Conservation (phyloP, 495 filamentous ascomycete species). For the Neurospora sp. region DNA sequence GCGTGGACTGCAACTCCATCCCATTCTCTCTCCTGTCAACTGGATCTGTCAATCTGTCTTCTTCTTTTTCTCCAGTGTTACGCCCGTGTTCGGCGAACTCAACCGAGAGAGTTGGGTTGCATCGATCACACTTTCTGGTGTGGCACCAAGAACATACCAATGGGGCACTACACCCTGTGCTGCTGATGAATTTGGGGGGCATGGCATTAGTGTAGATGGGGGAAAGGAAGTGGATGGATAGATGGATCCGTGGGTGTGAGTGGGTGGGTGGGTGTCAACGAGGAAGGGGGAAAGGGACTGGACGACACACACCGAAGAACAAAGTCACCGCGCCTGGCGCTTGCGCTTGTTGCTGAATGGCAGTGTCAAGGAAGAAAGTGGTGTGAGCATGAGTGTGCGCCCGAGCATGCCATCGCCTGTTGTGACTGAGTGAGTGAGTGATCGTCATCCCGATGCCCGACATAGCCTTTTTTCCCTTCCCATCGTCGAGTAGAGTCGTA, state of each 20-base stretch:
- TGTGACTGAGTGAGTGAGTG: not conserved
- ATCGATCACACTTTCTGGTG: not conserved
- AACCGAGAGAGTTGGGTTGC: not conserved
- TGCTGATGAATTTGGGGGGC: not conserved
- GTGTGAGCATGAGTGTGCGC: not conserved
- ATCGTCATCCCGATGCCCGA: not conserved
- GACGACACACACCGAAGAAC: not conserved
- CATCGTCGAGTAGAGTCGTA: not conserved
- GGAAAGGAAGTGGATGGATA: not conserved
- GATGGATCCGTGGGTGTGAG: not conserved
- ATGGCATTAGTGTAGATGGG: not conserved
- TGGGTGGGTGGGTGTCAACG: not conserved
- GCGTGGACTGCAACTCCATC: not conserved
- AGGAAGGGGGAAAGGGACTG: not conserved
- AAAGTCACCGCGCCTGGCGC: not conserved
- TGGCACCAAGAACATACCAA: not conserved
- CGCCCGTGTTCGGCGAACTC: not conserved
- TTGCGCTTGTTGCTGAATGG: not conserved
- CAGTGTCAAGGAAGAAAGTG: not conserved
- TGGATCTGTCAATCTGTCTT: not conserved
- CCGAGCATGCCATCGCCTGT: not conserved
- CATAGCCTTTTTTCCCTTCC: not conserved
- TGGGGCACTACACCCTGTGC: not conserved
- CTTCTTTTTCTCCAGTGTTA: not conserved
- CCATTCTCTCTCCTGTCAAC: not conserved